Base-by-base conservation (phyloP, 768 basidiomycete species). In the Tricholoma flavovirens region DNA sequence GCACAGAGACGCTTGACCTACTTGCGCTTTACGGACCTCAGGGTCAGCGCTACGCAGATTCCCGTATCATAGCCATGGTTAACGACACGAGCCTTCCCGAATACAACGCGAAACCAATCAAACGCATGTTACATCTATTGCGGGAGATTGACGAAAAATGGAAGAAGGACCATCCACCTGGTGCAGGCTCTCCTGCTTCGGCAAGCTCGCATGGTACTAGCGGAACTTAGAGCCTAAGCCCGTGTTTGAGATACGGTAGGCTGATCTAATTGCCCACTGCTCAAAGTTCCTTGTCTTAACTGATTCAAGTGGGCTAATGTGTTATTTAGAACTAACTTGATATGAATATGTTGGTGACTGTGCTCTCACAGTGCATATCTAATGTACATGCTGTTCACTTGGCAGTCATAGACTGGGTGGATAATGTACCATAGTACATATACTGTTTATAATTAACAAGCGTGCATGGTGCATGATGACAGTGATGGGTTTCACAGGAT, bases 11-110 rank as follows among this genome's bases (percentile, higher is more conserved):
- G 5, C 66, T 83, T 49, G 48, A 55, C 9, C 77, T 88, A 35
- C 67, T 86, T 40, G 66, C 62, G 15, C 68, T 80, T 52, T 88
- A 88, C 61, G 87, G 87, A 2, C 75, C 77, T 26, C 67, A 75
- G 8, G 86, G 85, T 5, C 68, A 65, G 22, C 76, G 77, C 26
- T 71, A 67, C 54, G 75, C 77, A 64, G 79, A 87, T 59, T 60
- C 74, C 22, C 69, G 74, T 21, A 78, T 87, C 21, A 60, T 77
- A 14, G 74, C 71, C 40, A 75, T 84, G 73, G 65, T 84, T 36
- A 68, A 80, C 32, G 82, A 84, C 59, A 67, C 69, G 5, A 70
- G 69, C 9, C 60, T 59, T 32, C 77, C 79, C 2, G 71, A 66
- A 35, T 71, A 75, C 54, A 71, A 69, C 29, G 68, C 74, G n/a